Evolutionary conservation across 352 stramenopile species (phyloP).

Genomic region (Pythium vanterpoolii): DNA sequence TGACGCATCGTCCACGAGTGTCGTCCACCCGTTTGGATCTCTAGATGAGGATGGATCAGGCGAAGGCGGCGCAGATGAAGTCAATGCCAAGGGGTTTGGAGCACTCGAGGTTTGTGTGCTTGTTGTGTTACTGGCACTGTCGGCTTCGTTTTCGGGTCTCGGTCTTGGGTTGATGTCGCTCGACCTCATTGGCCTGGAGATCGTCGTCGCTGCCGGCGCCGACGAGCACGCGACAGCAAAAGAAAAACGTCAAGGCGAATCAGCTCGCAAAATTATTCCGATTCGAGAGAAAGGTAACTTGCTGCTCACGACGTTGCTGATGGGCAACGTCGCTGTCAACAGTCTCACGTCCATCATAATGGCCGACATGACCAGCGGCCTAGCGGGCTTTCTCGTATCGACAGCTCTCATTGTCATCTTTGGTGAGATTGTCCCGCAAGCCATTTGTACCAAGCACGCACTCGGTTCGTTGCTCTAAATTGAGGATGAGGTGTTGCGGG

Average conservation of each 20-base stretch:
- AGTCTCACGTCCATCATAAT: constrained; percentile 95
- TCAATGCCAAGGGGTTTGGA: neutral
- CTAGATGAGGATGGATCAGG: neutral
- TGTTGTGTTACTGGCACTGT: constrained; percentile 76
- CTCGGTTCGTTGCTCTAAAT: constrained; percentile 55
- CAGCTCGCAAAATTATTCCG: constrained; percentile 78
- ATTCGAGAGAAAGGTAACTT: constrained; percentile 95
- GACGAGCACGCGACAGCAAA: constrained; percentile 71
- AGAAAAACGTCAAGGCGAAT: constrained; percentile 55
- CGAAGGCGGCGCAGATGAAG: neutral
- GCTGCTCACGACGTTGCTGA: constrained; percentile 93
- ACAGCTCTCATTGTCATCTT: constrained; percentile 94
- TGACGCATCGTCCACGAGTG: neutral
- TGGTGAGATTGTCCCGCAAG: constrained; percentile 89
- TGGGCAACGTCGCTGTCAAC: constrained; percentile 97
- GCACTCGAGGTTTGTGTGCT: constrained; percentile 48
- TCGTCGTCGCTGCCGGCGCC: constrained; percentile 91
- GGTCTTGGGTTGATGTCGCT: constrained; percentile 97
- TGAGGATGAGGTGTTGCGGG: constrained; percentile 1
- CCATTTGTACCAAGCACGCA: constrained; percentile 86
- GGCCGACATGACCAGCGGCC: constrained; percentile 72
- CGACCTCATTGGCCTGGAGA: constrained; percentile 96
- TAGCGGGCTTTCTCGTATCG: constrained; percentile 89
- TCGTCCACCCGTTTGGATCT: neutral
- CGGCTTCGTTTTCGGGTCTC: constrained; percentile 91